Evolutionary conservation across 2,329 filamentous ascomycete genomes (phyloP), one percentile per base, ranked within the genome.

Genomic region (Gyromitra esculenta): DNA sequence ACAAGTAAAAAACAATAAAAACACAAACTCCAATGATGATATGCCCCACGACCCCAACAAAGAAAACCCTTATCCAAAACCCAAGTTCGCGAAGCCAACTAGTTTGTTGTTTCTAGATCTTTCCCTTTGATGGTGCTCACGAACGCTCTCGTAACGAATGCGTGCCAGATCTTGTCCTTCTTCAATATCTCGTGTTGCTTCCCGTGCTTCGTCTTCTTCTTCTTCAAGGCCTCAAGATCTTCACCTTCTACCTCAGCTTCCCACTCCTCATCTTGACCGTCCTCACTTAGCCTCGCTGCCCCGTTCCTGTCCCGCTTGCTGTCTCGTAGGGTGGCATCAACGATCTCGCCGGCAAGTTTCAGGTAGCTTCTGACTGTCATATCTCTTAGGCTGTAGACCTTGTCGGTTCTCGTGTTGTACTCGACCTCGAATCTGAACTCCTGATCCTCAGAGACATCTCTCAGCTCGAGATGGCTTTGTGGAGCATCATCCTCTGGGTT

Each of bases 311-410:
- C 80, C n/a, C 79, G 69, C 18, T 83, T 82, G 1, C 37, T 65
- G 54, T 79, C 82, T 79, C 82, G 82, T 57, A 81, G 78, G 0
- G 84, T 83, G 63, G 84, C 85, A 67, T 88, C 85, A 1, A 91
- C 92, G 81, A 98, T 96, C 70, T 91, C 87, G 78, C 91, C 89
- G 9, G 96, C 96, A 62, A 98, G 87, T 77, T 92, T 88, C 57
- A 98, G 85, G 82, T 92, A 92, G 82, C 90, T 96, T 78, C 89
- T 87, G 67, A 97, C 92, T 0, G 95, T 98, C 83, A 99, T 85
- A 83, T 98, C 95, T 56, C 88, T 86, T 80, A 97, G 84, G 77
- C 89, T 88, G 82, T 94, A 97, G 0, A 91, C 83, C 74, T 89
- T 84, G 82, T 98, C 94, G 25, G 90, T 88, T 71, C 89, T 91